phyloP scores from a whole-genome alignment of 148 eudicot species.

The Rhododendron ferrugineum region DNA sequence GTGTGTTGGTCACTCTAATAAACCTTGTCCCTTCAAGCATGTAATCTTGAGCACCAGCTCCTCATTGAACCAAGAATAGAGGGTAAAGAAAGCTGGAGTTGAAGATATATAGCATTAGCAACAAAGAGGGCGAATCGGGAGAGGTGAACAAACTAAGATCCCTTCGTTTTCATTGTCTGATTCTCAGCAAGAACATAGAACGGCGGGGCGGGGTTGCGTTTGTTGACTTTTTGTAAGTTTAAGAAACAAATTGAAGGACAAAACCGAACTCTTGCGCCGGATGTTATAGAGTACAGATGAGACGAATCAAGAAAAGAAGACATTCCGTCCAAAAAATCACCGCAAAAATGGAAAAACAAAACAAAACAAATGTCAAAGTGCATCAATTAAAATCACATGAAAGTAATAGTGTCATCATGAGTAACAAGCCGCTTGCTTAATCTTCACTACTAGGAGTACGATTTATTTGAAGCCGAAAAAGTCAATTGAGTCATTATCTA shows the following conservation, averaged over 20 bases:
- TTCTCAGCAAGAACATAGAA: not conserved
- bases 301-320: not conserved
- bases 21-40: not conserved
- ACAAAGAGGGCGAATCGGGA: not conserved
- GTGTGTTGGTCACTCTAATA: not conserved
- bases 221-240: too few relatives aligned
- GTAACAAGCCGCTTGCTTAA: not conserved
- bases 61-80: not conserved
- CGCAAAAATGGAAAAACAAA: not conserved
- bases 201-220: too few relatives aligned
- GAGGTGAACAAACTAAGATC: too few relatives aligned
- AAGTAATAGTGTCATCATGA: not conserved
- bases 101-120: not conserved
- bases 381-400: conserved; percentile 7
- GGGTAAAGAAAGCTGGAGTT: not conserved
- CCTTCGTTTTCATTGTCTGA: not conserved
- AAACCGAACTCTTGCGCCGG: not conserved
- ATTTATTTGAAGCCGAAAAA: not conserved
- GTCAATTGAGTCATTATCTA: not conserved
- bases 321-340: not conserved
- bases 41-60: not conserved
- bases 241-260: not conserved
- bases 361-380: not conserved
- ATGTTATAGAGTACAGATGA: not conserved
- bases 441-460: not conserved